Evolutionary conservation across 371 early-diverging fungal species (phyloP).

Genomic region (Encephalitozoon intestinalis): DNA sequence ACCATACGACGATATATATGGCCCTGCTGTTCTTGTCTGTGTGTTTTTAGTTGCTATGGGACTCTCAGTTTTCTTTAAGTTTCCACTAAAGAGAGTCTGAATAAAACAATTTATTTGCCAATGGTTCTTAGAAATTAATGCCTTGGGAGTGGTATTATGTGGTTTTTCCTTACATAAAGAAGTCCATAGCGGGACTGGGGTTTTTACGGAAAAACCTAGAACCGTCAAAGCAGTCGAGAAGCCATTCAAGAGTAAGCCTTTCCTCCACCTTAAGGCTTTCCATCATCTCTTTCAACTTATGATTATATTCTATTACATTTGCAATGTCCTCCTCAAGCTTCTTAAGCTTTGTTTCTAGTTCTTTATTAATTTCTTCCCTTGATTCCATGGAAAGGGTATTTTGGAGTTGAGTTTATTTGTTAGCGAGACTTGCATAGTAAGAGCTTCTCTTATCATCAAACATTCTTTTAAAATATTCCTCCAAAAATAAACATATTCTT

Average conservation of each 20-base stretch:
- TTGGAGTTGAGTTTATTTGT: not conserved
- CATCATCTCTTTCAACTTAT: slow-evolving; percentile 1
- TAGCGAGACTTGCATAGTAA: slow-evolving; percentile 8
- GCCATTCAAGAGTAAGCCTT: slow-evolving; percentile 3
- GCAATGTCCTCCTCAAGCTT: not conserved
- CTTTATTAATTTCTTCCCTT: not conserved
- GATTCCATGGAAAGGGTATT: not conserved
- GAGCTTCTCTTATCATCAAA: slow-evolving; percentile 28
- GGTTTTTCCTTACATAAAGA: not conserved
- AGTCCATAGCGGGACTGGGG: not conserved
- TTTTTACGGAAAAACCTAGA: not conserved
- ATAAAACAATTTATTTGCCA: not conserved
- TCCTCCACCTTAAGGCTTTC: not conserved
- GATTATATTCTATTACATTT: not conserved
- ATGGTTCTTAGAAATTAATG: no score
- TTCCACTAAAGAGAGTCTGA: slow-evolving; percentile 54
- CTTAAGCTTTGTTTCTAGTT: not conserved
- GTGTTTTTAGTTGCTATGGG: slow-evolving; percentile 75
- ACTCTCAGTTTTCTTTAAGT: slow-evolving; percentile 77
- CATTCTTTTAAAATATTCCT: slow-evolving; percentile 35
- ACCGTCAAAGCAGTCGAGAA: not conserved
- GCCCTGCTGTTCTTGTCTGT: slow-evolving; percentile 73
- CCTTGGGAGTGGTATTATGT: no score
- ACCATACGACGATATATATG: slow-evolving; percentile 62
- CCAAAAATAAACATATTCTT: slow-evolving; percentile 31